A percentile compares a stretch with the other conserved stretches of the same genome.
These are phyloP conservation scores for Macrophomina pseudophaseolina DNA, from an alignment of 2,329 filamentous ascomycete species.

Conservation along the genomic window DNA sequence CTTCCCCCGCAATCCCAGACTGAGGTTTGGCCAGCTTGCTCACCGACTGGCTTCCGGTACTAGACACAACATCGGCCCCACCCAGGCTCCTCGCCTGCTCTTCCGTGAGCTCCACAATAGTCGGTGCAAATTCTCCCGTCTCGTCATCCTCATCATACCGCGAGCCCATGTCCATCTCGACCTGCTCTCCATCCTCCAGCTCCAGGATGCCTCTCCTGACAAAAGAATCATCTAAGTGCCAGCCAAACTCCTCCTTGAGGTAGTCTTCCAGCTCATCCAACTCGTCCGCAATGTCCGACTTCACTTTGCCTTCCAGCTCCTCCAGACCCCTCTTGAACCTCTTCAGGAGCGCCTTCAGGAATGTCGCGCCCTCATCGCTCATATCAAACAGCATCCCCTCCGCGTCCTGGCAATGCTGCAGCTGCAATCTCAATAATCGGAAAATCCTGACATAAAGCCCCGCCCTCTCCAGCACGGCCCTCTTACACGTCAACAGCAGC, in stretches of 20 bases:
- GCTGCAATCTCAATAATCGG: constrained; percentile 56
- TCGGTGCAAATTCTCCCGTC: constrained; percentile 67
- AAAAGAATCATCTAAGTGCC: constrained; percentile 61
- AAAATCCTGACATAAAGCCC: constrained; percentile 60
- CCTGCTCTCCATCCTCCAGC: constrained; percentile 66
- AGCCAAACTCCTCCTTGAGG: constrained; percentile 60
- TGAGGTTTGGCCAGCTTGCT: constrained; percentile 39
- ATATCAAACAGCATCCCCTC: constrained; percentile 68
- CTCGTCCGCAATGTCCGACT: constrained; percentile 56
- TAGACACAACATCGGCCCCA: constrained; percentile 34
- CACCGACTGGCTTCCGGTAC: constrained; percentile 35
- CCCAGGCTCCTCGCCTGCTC: constrained; percentile 48
- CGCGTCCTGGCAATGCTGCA: constrained; percentile 62
- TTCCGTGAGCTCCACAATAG: constrained; percentile 60
- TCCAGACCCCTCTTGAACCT: constrained; percentile 59
- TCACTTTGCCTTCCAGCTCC: constrained; percentile 49
- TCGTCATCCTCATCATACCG: constrained; percentile 64
- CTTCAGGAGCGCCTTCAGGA: constrained; percentile 58
- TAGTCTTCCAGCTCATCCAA: constrained; percentile 61
- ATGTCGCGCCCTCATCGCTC: constrained; percentile 56
- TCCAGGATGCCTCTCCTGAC: constrained; percentile 63
- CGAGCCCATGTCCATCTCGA: constrained; percentile 62
- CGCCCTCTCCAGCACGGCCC: constrained; percentile 55
- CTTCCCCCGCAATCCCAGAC: constrained; percentile 29
- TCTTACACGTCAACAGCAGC: constrained; percentile 62